Evolutionary conservation across 129 eudicot genomes (phyloP).

Genomic region (Erigeron canadensis): DNA sequence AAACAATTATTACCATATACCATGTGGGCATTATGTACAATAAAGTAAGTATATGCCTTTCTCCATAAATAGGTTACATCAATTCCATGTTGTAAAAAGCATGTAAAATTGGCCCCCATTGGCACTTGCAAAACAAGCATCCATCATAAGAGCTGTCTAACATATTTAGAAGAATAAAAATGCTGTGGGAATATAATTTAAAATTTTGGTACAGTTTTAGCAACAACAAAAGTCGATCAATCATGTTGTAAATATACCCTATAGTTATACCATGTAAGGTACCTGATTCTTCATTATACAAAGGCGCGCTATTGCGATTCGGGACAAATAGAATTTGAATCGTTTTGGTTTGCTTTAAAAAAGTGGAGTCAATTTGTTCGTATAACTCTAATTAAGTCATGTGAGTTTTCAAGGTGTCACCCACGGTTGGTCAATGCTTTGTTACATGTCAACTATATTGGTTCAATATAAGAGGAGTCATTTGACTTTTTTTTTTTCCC

Average conservation of each 20-base stretch:
- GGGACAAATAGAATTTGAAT: constrained; percentile 20
- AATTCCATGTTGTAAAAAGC: not conserved
- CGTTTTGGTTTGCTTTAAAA: not conserved
- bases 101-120: not conserved
- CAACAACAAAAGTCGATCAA: constrained; percentile 22
- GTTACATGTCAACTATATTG: not conserved
- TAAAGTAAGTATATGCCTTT: not conserved
- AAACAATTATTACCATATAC: too few species aligned
- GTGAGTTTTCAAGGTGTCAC: not conserved
- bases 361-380: not conserved
- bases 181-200: constrained; percentile 8
- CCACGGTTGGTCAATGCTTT: not conserved
- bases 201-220: constrained; percentile 22
- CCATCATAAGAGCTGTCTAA: too few species aligned
- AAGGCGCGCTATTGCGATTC: constrained; percentile 15
- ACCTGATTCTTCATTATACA: constrained; percentile 10
- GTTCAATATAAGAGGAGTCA: too few species aligned
- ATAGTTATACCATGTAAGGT: not conserved
- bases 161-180: constrained; percentile 6
- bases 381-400: not conserved
- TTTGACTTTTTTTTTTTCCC: too few species aligned
- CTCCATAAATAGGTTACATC: not conserved
- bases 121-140: not conserved
- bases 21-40: not conserved
- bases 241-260: constrained; percentile 13